Evolutionary conservation across 345 rosid genomes (phyloP), one percentile per base, ranked within the genome.

Genomic region (Trapa bicornis): DNA sequence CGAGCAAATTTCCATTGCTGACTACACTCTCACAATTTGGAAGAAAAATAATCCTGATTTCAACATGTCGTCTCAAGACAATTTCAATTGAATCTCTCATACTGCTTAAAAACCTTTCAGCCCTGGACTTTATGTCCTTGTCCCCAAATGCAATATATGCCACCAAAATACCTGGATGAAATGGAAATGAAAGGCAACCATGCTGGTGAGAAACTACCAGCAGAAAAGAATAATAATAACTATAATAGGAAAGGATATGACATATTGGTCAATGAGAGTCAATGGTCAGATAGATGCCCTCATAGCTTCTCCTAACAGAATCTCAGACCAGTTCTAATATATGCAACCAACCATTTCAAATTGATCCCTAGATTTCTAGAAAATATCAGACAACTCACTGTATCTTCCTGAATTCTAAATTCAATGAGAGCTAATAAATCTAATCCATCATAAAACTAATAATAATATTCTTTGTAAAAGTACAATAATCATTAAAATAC

Each of bases 21-120:
- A 71, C n/a, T 67, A 80, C 75, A 69, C 69, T 74, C 72, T 75
- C 83, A 12, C 84, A 77, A 75, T 79, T 84, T 15, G 91, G 80
- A 66, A 86, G 77, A 74, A 85, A 86, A 60, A 91, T 74, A 67
- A 86, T 85, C 81, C 92, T 85, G 70, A 91, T 89, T 69, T 94
- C 97, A n/a, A 94, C 89, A 64, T 82, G 90, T 43, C 84, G 80
- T 72, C 87, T 82, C 75, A 90, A 68, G 47, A 94, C 92, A 74
- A 78, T 84, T 80, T 94, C 99, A 54, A 94, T 84, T 12, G 99
- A 87, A 75, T 94, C 91, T 67, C 96, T 94, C 67, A 94, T 88
- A 58, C 99, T 94, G 82, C 95, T 94, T 75, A 88, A 67, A 79
- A 91, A 91, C 78, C 97, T 84, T 76, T 89, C 99, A 67, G 86